Base-by-base conservation (phyloP, 2,329 filamentous ascomycete genomes). In the Mariannaea sp. region DNA sequence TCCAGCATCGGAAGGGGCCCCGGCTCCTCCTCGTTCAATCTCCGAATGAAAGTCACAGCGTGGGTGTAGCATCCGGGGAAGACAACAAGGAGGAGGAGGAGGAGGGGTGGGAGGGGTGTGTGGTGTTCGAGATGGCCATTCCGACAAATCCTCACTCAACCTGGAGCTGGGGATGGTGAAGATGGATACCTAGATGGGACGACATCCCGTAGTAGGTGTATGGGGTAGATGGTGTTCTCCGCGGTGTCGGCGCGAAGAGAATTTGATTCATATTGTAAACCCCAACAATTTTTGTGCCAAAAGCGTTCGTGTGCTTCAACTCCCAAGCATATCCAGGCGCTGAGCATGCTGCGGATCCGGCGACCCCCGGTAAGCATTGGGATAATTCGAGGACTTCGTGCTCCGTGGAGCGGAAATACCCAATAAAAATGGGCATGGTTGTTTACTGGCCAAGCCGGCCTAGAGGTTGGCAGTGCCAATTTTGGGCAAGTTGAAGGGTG, bases 201-300 rank as follows among this genome's bases (percentile, higher is more conserved):
- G 51, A 35, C 43, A 22, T 39, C n/a, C n/a, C n/a, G n/a, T n/a
- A n/a, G n/a, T 5, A 38, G 38, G 36, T 26, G 26, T 12, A 47
- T 53, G 41, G 26, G 22, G 33, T 50, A 36, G 45, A 45, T 26
- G 35, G 32, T 45, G 48, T 58, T 55, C 56, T 58, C 58, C 56
- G 61, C 61, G 53, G 49, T 51, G 41, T 29, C 32, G 33, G 48
- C 48, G 46, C 48, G 42, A 33, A 30, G 24, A 8, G 16, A 10
- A 35, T 48, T 46, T 38, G 44, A 46, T 40, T 49, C 45, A 58
- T 56, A 47, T 47, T 48, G 46, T 39, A 8, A 53, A 47, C 20
- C 39, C 43, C 39, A 59, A 41, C 35, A 32, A 42, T 49, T 47
- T 53, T 49, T 57, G 44, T 49, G 32, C 53, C 55, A 51, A 55